phyloP scores from a whole-genome alignment of 192 early-diverging fungal genomes.

The Backusella tuberculispora region DNA sequence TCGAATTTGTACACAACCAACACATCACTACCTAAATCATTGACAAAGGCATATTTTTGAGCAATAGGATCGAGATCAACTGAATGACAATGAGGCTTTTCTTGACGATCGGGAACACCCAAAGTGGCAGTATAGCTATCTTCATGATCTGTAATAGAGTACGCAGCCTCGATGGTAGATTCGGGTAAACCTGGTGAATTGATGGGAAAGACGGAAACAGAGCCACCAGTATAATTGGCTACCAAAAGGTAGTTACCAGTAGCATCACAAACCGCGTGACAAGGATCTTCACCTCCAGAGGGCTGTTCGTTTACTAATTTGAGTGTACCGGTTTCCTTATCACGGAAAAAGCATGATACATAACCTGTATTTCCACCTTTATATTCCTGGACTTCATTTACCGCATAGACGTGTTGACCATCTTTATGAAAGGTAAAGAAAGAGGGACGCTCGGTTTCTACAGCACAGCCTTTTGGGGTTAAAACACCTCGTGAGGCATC shows the following conservation, averaged over 20 bases:
- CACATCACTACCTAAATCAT: constrained; percentile 40
- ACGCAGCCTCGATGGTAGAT: not conserved
- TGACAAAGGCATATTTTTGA: constrained; percentile 23
- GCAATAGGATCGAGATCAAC: constrained; percentile 34
- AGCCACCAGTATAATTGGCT: constrained; percentile 42
- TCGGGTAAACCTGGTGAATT: not conserved
- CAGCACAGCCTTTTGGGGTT: constrained; percentile 5
- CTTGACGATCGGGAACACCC: constrained; percentile 36
- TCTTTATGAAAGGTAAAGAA: constrained; percentile 27
- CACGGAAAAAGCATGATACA: constrained; percentile 31
- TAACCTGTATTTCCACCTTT: constrained; percentile 18
- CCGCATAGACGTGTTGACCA: constrained; percentile 23
- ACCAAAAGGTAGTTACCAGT: constrained; percentile 27
- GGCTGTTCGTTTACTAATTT: constrained; percentile 28
- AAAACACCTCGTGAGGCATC: constrained; percentile 27
- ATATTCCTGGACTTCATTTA: constrained; percentile 30
- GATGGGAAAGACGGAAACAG: constrained; percentile 22
- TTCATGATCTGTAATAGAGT: constrained; percentile 4
- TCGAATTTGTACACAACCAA: constrained; percentile 30
- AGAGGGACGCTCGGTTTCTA: constrained; percentile 24
- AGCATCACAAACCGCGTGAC: constrained; percentile 31
- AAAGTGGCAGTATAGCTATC: not conserved
- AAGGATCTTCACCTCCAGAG: constrained; percentile 34
- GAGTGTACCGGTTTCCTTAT: constrained; percentile 16
- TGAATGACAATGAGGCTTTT: constrained; percentile 36